phyloP scores from a whole-genome alignment of 2,329 filamentous ascomycete genomes.

The Ilyonectria sp. region DNA sequence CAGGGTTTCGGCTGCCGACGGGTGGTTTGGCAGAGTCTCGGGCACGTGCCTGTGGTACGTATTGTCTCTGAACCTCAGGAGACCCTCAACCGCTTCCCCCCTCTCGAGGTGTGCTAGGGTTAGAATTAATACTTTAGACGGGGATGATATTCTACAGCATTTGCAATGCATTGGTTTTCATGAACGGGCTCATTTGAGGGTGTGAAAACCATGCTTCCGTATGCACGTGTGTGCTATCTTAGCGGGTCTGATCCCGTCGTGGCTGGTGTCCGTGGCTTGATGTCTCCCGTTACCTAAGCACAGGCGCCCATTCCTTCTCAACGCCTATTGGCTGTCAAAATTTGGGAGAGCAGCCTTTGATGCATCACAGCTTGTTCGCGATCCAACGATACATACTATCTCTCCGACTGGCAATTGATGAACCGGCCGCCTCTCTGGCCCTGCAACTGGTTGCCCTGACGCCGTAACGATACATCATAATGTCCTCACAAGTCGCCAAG shows the following conservation, averaged over 20 bases:
- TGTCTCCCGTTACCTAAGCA: conserved; percentile 40
- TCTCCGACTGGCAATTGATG: conserved; percentile 32
- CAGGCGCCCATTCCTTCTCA: neutral
- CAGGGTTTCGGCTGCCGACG: neutral
- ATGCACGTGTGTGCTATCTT: neutral
- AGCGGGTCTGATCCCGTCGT: neutral
- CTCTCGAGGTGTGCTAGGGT: neutral
- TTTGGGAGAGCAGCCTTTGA: conserved; percentile 35
- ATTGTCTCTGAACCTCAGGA: neutral
- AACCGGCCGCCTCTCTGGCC: conserved; percentile 24
- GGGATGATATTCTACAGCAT: neutral
- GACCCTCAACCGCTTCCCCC: neutral
- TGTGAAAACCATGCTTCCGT: neutral
- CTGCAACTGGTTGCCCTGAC: conserved; percentile 6
- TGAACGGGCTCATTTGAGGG: neutral
- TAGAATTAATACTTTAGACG: neutral
- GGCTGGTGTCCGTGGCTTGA: neutral
- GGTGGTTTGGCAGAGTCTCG: neutral
- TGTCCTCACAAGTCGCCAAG: conserved; percentile 60
- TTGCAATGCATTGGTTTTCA: neutral
- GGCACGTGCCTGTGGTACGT: neutral
- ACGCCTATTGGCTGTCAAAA: conserved; percentile 42
- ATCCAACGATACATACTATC: conserved; percentile 26
- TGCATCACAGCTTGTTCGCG: conserved; percentile 18
- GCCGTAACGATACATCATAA: conserved; percentile 35